Percentiles rank a stretch among this genome's conserved stretches.
These are phyloP conservation scores for Trebouxiophyceae sp. DNA, from an alignment of 163 green algal species.

Conservation along the genomic window DNA sequence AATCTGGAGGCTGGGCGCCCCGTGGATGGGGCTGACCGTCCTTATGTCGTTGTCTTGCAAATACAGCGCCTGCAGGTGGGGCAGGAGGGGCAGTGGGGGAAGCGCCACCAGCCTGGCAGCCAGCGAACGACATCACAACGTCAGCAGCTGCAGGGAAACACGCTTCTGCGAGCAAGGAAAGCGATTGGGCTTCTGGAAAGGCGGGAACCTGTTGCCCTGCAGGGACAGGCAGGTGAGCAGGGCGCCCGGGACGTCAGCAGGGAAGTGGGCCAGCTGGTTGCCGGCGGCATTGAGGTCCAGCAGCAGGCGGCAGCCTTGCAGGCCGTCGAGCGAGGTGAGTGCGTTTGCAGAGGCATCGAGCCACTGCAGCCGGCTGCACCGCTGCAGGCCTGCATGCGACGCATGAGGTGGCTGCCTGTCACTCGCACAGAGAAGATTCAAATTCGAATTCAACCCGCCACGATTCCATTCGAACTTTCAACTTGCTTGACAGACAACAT, in stretches of 20 bases:
- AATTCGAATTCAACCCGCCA: no score
- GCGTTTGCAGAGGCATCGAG: conserved; percentile 1
- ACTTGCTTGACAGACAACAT: no score
- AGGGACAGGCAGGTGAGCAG: conserved; percentile 9
- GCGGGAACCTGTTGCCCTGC: conserved; percentile 4
- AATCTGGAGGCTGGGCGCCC: neutral
- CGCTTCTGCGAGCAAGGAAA: neutral
- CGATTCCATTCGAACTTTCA: no score
- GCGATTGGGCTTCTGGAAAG: neutral
- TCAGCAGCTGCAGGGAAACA: no score
- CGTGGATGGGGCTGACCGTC: neutral
- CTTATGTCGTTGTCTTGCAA: conserved; percentile 17
- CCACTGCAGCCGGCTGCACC: neutral
- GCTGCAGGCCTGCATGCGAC: neutral
- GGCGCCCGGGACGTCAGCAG: neutral
- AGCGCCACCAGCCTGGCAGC: no score
- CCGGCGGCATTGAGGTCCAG: conserved; percentile 2
- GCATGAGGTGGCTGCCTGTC: no score
- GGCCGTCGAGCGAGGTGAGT: neutral
- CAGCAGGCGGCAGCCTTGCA: conserved; percentile 10
- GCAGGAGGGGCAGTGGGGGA: conserved; percentile 4
- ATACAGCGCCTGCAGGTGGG: conserved; percentile 10
- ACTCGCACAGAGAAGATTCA: no score
- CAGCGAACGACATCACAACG: no score
- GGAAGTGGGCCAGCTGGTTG: conserved; percentile 7